Evolutionary conservation across 129 eudicot species (phyloP).

Genomic region (Centrapalus pauciflorus): DNA sequence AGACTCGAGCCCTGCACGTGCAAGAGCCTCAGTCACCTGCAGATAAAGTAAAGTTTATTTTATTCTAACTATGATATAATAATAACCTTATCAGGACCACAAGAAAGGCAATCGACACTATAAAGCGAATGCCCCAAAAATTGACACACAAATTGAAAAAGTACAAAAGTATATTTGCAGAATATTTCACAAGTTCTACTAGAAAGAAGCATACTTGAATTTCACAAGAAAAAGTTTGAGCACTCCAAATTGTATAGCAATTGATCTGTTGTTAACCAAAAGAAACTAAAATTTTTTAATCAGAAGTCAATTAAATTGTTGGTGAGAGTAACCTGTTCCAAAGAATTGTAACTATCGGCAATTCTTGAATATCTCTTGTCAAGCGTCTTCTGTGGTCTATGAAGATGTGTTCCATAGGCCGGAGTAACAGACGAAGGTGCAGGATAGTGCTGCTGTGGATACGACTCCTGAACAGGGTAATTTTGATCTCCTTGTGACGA

Average conservation of each 20-base stretch:
- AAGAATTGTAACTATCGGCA: constrained; percentile 72
- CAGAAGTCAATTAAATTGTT: no score
- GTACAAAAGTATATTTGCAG: not conserved
- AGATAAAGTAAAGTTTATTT: constrained; percentile 7
- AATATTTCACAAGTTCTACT: not conserved
- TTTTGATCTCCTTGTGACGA: constrained; percentile 27
- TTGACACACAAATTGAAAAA: not conserved
- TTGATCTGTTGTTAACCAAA: no score
- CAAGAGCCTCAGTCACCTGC: constrained; percentile 87
- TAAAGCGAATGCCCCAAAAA: no score
- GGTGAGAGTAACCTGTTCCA: constrained; percentile 67
- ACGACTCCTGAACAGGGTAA: constrained; percentile 33
- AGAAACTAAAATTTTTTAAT: not conserved
- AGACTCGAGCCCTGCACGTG: constrained; percentile 92
- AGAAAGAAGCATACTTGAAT: not conserved
- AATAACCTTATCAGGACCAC: not conserved
- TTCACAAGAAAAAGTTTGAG: not conserved
- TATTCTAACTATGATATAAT: not conserved
- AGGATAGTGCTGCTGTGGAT: constrained; percentile 34
- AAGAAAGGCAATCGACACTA: not conserved
- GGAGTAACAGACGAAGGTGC: constrained; percentile 28
- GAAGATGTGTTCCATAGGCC: constrained; percentile 23
- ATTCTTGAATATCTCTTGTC: constrained; percentile 78
- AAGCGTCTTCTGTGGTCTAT: constrained; percentile 52
- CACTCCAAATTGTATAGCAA: not conserved